These are phyloP conservation scores for Agaricus sinodeliciosus DNA, from an alignment of 768 basidiomycete genomes.

Conservation along the genomic window DNA sequence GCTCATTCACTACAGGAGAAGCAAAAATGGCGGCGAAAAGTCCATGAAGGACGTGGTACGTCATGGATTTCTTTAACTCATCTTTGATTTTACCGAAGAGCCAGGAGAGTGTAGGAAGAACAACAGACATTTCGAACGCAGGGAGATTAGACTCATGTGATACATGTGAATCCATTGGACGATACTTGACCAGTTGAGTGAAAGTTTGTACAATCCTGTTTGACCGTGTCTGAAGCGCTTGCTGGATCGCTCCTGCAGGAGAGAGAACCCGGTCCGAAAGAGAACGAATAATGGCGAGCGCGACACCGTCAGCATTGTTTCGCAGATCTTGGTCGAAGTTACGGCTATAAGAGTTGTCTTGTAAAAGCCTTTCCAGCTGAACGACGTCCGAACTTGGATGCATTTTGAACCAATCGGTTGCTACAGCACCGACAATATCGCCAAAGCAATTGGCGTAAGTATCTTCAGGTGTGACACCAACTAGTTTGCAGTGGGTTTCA, in stretches of 20 bases:
- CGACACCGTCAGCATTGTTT: slow-evolving; percentile 48
- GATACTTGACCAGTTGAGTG: slow-evolving; percentile 43
- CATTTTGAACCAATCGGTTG: slow-evolving; percentile 40
- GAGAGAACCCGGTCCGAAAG: slow-evolving; percentile 65
- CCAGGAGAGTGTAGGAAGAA: slow-evolving; percentile 59
- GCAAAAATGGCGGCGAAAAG: slow-evolving; percentile 61
- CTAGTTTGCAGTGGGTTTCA: slow-evolving; percentile 52
- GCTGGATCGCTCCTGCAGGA: slow-evolving; percentile 39
- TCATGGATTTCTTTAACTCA: slow-evolving; percentile 46
- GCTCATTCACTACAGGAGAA: slow-evolving; percentile 77
- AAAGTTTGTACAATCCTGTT: slow-evolving; percentile 33
- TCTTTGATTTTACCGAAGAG: slow-evolving; percentile 35
- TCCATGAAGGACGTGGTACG: slow-evolving; percentile 72
- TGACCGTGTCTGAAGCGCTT: slow-evolving; percentile 29
- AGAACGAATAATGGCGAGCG: slow-evolving; percentile 51
- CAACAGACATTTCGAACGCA: slow-evolving; percentile 36
- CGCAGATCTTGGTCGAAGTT: slow-evolving; percentile 16
- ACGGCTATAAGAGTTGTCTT: slow-evolving; percentile 9
- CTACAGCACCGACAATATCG: slow-evolving; percentile 58
- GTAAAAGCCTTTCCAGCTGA: slow-evolving; percentile 9
- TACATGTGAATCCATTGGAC: slow-evolving; percentile 38
- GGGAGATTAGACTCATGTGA: slow-evolving; percentile 66
- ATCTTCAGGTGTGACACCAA: slow-evolving; percentile 40
- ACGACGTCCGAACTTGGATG: slow-evolving; percentile 12
- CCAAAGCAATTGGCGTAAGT: slow-evolving; percentile 62